Conservation (phyloP, 208 protist genomes). For the Leishmania lainsoni region DNA sequence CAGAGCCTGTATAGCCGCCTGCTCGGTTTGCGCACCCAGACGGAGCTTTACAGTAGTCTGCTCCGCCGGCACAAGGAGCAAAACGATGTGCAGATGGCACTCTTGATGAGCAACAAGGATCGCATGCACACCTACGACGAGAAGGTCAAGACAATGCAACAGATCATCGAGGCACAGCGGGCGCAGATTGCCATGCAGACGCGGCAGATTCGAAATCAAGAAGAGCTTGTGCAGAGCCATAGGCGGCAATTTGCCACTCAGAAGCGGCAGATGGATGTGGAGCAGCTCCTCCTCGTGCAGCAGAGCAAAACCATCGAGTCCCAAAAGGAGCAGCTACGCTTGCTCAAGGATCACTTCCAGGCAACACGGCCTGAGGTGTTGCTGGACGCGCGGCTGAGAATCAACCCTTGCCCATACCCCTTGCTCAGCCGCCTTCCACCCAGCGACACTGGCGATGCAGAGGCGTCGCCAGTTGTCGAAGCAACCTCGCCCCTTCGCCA, state of each 20-base stretch:
- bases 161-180: constrained; percentile 83
- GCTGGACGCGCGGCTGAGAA: constrained; percentile 8
- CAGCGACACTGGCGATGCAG: background rate
- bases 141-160: constrained; percentile 81
- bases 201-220: constrained; percentile 66
- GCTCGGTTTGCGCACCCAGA: constrained; percentile 69
- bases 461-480: background rate
- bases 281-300: constrained; percentile 27
- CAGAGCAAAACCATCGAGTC: constrained; percentile 40
- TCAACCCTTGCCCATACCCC: background rate
- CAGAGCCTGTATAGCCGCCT: constrained; percentile 77
- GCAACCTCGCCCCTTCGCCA: background rate
- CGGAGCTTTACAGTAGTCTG: constrained; percentile 81
- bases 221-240: constrained; percentile 71
- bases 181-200: constrained; percentile 79
- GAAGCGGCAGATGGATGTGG: constrained; percentile 48
- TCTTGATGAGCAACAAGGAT: constrained; percentile 81
- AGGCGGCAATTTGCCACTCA: constrained; percentile 68
- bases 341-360: constrained; percentile 33
- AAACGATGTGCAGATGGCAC: constrained; percentile 81
- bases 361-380: constrained; percentile 21
- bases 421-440: background rate
- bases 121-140: constrained; percentile 83
- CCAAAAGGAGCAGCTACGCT: constrained; percentile 33
- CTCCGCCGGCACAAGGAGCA: constrained; percentile 85